Evolutionary conservation across 1,139 yeast species (phyloP).

Genomic region (Geotrichum armillariae): DNA sequence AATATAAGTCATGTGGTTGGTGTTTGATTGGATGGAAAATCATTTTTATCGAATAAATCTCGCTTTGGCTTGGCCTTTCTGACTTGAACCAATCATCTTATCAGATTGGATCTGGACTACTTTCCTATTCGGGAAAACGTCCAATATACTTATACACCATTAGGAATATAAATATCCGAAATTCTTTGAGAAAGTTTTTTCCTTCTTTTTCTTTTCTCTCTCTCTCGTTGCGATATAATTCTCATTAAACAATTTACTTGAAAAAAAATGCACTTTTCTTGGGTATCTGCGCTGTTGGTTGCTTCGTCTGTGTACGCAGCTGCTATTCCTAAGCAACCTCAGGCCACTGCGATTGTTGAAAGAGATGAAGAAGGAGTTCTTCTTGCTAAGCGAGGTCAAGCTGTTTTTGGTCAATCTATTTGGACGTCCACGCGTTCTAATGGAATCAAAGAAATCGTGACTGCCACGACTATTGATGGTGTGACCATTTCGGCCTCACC

Average conservation of each 20-base stretch:
- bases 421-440: slow-evolving; percentile 42
- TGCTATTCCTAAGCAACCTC: slow-evolving; percentile 1
- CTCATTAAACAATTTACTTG: neutral
- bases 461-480: slow-evolving; percentile 45
- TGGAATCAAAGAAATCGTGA: slow-evolving; percentile 35
- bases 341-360: neutral
- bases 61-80: neutral
- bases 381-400: slow-evolving; percentile 35
- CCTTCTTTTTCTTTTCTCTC: neutral
- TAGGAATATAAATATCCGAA: neutral
- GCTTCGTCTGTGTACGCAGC: neutral
- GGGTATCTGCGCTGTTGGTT: neutral
- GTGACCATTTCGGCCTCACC: slow-evolving; percentile 45
- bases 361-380: neutral
- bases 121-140: neutral
- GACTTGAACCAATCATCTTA: slow-evolving; percentile 1
- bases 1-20: too few species aligned
- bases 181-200: neutral
- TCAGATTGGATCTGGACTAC: neutral
- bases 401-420: slow-evolving; percentile 34
- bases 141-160: neutral
- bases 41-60: too few species aligned
- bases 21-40: too few species aligned
- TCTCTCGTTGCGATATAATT: neutral
- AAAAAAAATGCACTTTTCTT: neutral